Percentiles rank a stretch among this genome's conserved stretches.
These are phyloP conservation scores for Parastagonospora nodorum DNA, from an alignment of 2,329 filamentous ascomycete genomes.

Conservation along the genomic window DNA sequence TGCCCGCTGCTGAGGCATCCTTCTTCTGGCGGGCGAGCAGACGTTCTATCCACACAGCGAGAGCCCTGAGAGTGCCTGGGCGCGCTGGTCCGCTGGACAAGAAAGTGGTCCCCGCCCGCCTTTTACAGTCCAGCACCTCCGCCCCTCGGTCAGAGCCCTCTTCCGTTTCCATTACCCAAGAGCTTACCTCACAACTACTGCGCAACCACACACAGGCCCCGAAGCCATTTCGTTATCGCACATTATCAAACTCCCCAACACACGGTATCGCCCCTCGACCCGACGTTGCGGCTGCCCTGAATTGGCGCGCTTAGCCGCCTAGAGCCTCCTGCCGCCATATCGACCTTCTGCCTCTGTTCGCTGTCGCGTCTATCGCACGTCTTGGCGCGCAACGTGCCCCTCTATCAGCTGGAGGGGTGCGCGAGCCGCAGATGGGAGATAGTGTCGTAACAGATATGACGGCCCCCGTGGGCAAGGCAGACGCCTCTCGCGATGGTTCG, in stretches of 20 bases:
- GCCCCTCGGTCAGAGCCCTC: slow-evolving; percentile 36
- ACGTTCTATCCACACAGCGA: slow-evolving; percentile 23
- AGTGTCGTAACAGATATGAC: slow-evolving; percentile 52
- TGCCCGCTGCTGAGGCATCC: slow-evolving; percentile 14
- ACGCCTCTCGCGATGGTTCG: slow-evolving; percentile 51
- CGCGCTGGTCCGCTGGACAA: neutral
- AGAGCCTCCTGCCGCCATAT: slow-evolving; percentile 32
- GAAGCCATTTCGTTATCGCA: slow-evolving; percentile 47
- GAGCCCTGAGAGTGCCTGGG: slow-evolving; percentile 10
- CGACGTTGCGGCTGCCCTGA: slow-evolving; percentile 40
- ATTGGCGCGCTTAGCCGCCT: slow-evolving; percentile 46
- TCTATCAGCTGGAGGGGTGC: slow-evolving; percentile 50
- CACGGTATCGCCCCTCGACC: slow-evolving; percentile 38
- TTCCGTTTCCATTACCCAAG: slow-evolving; percentile 54
- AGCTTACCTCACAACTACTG: slow-evolving; percentile 54
- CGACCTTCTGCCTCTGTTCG: slow-evolving; percentile 20
- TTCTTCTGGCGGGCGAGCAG: slow-evolving; percentile 16
- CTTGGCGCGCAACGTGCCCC: slow-evolving; percentile 44
- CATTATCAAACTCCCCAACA: slow-evolving; percentile 49
- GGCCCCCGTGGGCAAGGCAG: slow-evolving; percentile 52
- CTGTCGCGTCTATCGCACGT: slow-evolving; percentile 39
- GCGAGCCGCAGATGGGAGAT: slow-evolving; percentile 56
- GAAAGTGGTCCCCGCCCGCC: slow-evolving; percentile 35
- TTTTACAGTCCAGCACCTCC: slow-evolving; percentile 43
- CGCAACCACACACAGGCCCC: slow-evolving; percentile 44